Conservation (phyloP, 768 basidiomycete genomes). For the Panaeolus papilionaceus region DNA sequence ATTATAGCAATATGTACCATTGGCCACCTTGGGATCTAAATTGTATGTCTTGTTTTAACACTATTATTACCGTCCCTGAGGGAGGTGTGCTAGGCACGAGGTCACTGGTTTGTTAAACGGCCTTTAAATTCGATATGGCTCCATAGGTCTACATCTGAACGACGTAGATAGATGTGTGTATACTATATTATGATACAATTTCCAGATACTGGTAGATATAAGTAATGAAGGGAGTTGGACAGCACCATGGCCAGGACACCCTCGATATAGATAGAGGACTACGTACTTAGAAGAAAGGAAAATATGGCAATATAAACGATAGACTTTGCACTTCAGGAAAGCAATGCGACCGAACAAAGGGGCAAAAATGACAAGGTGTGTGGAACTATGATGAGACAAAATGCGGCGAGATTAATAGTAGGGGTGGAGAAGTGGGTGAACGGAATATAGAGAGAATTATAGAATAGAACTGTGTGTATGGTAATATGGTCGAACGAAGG, state of each 20-base stretch:
- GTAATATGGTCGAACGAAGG: not conserved
- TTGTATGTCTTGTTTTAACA: too few relatives aligned
- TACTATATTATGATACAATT: conserved; percentile 11
- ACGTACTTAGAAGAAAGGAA: not conserved
- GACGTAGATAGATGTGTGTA: not conserved
- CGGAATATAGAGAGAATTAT: not conserved
- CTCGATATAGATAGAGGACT: not conserved
- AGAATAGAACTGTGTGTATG: not conserved
- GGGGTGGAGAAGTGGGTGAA: not conserved
- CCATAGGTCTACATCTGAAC: not conserved
- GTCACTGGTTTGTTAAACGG: too few relatives aligned
- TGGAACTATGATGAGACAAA: not conserved
- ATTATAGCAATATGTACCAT: too few relatives aligned
- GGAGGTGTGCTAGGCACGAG: too few relatives aligned
- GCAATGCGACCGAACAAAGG: not conserved
- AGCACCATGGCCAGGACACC: not conserved
- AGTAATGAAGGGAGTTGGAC: not conserved
- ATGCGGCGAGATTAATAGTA: not conserved
- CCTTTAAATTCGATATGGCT: too few relatives aligned
- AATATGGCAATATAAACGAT: conserved; percentile 9
- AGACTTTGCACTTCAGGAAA: not conserved
- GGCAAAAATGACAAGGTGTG: not conserved
- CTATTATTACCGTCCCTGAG: too few relatives aligned
- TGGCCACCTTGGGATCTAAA: too few relatives aligned
- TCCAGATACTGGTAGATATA: conserved; percentile 12